A percentile compares a stretch with the other conserved stretches of the same genome.
Evolutionary conservation across 2,329 filamentous ascomycete species (phyloP).

Genomic region (Thelonectria discophora): DNA sequence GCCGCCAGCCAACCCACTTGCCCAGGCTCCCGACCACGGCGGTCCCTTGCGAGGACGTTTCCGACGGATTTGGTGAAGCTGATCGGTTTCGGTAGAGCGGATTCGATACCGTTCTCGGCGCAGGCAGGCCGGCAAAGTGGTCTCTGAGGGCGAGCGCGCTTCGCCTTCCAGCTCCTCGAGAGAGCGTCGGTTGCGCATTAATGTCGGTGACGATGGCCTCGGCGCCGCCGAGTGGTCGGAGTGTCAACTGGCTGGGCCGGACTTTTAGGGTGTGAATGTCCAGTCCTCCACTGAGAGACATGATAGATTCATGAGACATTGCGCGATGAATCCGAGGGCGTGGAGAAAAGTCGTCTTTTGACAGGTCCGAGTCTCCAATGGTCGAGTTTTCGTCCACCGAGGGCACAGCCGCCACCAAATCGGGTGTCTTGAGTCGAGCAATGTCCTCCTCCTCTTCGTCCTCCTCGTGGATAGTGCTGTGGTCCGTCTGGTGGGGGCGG

Average conservation of each 20-base stretch:
- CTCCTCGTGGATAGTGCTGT: constrained; percentile 49
- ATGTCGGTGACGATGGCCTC: constrained; percentile 68
- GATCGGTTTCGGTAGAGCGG: constrained; percentile 45
- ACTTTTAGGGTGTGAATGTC: constrained; percentile 86
- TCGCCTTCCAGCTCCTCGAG: constrained; percentile 53
- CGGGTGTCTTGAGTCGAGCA: constrained; percentile 37
- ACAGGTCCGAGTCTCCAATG: constrained; percentile 44
- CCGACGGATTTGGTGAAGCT: constrained; percentile 38
- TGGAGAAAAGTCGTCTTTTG: constrained; percentile 49
- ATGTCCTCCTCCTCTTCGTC: constrained; percentile 35
- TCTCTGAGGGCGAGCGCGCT: constrained; percentile 69
- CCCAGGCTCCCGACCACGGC: constrained; percentile 46
- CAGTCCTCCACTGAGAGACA: constrained; percentile 86
- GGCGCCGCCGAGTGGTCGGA: constrained; percentile 61
- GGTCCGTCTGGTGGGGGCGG: constrained; percentile 37
- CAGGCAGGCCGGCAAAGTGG: constrained; percentile 54
- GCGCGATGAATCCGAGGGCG: constrained; percentile 67
- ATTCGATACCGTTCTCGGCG: constrained; percentile 45
- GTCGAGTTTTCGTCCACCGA: constrained; percentile 49
- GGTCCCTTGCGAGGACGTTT: constrained; percentile 37
- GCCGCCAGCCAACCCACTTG: constrained; percentile 59
- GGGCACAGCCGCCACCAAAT: constrained; percentile 40
- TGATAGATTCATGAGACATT: constrained; percentile 85
- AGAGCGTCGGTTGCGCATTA: constrained; percentile 67
- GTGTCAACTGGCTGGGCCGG: constrained; percentile 77